Percentiles rank a stretch among this genome's conserved stretches.
phyloP scores from a whole-genome alignment of 2,329 filamentous ascomycete species.

The Paraphaeosphaeria sporulosa region DNA sequence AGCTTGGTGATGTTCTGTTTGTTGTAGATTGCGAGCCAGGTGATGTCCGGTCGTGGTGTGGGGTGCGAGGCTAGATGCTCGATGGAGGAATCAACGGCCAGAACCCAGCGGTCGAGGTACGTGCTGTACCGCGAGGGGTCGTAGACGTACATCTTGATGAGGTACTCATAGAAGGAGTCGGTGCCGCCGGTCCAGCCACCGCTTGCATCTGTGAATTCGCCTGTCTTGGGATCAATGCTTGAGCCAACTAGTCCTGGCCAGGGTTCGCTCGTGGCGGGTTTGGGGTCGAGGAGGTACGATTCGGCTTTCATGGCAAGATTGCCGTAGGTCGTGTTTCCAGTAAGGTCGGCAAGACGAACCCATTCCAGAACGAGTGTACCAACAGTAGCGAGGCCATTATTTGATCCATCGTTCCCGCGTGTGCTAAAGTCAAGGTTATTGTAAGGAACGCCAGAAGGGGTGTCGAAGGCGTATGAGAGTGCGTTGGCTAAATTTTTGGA shows the following conservation, averaged over 20 bases:
- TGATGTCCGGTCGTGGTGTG: constrained; percentile 70
- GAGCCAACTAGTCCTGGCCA: constrained; percentile 80
- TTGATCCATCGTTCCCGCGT: constrained; percentile 55
- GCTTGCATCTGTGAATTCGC: constrained; percentile 69
- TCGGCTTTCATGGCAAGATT: constrained; percentile 72
- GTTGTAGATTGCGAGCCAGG: constrained; percentile 70
- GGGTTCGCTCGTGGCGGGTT: constrained; percentile 69
- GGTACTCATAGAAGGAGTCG: constrained; percentile 88
- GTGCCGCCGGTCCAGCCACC: constrained; percentile 81
- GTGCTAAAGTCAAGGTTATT: constrained; percentile 71
- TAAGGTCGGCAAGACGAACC: constrained; percentile 80
- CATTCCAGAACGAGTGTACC: constrained; percentile 86
- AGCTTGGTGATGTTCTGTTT: constrained; percentile 50
- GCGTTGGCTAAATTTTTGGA: constrained; percentile 73
- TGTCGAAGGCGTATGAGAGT: constrained; percentile 80
- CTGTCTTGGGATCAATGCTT: constrained; percentile 69
- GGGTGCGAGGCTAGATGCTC: constrained; percentile 74
- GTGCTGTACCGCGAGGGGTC: constrained; percentile 67
- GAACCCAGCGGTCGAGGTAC: constrained; percentile 77
- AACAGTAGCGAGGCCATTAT: constrained; percentile 77
- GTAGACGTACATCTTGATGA: constrained; percentile 91
- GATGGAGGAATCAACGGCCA: constrained; percentile 79
- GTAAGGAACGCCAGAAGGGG: constrained; percentile 75
- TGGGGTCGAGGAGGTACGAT: constrained; percentile 72
- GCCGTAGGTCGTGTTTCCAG: constrained; percentile 71